Evolutionary conservation across 495 filamentous ascomycete species (phyloP).

Genomic region (Penicillium atrosanguineum): DNA sequence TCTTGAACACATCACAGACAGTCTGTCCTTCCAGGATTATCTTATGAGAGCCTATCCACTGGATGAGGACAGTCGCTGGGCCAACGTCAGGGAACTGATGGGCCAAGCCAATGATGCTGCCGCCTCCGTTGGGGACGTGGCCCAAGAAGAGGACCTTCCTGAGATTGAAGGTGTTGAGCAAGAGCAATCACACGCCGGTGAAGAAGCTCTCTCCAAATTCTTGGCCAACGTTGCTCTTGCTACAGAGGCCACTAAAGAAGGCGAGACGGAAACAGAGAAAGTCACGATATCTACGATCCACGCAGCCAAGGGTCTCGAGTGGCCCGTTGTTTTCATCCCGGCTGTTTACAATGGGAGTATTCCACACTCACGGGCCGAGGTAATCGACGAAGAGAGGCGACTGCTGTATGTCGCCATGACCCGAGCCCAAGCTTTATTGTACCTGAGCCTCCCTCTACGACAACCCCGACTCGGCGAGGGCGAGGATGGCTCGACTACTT

Average conservation of each 20-base stretch:
- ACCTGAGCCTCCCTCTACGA: slow-evolving; percentile 76
- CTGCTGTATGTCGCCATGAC: slow-evolving; percentile 99
- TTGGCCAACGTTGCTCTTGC: slow-evolving; percentile 87
- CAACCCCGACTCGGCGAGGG: slow-evolving; percentile 59
- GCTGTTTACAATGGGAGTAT: slow-evolving; percentile 89
- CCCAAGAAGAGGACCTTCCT: slow-evolving; percentile 68
- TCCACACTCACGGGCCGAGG: slow-evolving; percentile 89
- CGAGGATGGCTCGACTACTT: slow-evolving; percentile 40
- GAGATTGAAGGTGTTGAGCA: slow-evolving; percentile 74
- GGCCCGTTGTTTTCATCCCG: slow-evolving; percentile 95
- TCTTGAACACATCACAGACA: slow-evolving; percentile 70
- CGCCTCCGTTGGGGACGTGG: slow-evolving; percentile 27
- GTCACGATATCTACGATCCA: slow-evolving; percentile 97
- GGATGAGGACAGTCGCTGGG: slow-evolving; percentile 83
- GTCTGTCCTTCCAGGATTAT: slow-evolving; percentile 69
- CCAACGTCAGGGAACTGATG: slow-evolving; percentile 87
- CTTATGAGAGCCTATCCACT: slow-evolving; percentile 66
- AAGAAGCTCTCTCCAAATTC: slow-evolving; percentile 73
- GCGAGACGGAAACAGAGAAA: slow-evolving; percentile 48
- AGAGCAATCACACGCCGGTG: slow-evolving; percentile 50
- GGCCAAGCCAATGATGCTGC: slow-evolving; percentile 67
- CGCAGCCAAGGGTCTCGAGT: slow-evolving; percentile 94
- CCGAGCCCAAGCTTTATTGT: slow-evolving; percentile 84
- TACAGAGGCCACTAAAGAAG: slow-evolving; percentile 65
- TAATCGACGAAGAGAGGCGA: slow-evolving; percentile 83